phyloP scores from a whole-genome alignment of 208 protist species.

The Leishmania martiniquensis region DNA sequence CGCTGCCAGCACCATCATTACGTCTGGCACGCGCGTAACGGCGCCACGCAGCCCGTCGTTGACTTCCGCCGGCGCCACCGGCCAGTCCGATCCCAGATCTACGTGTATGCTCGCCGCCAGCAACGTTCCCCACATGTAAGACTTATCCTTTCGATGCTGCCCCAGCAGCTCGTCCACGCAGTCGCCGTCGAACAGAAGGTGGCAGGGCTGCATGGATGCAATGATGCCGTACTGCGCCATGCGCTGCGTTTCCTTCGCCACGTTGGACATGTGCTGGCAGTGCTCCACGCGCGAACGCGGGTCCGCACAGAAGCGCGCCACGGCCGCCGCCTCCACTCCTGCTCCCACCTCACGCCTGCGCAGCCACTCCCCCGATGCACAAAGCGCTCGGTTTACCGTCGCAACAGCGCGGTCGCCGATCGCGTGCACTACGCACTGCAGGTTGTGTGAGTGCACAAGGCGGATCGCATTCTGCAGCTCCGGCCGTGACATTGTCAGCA shows the following conservation, averaged over 20 bases:
- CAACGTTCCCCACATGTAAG: conserved; percentile 61
- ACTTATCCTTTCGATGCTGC: conserved; percentile 35
- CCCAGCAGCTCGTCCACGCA: conserved; percentile 56
- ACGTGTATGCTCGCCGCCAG: conserved; percentile 38
- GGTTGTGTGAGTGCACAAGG: conserved; percentile 26
- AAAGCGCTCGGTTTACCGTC: conserved; percentile 52
- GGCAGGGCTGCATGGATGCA: conserved; percentile 78
- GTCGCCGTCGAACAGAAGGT: conserved; percentile 62
- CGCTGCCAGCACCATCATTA: conserved; percentile 51
- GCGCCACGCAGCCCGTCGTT: conserved; percentile 57
- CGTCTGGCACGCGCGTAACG: conserved; percentile 59
- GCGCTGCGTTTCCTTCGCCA: conserved; percentile 43
- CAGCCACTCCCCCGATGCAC: conserved; percentile 32
- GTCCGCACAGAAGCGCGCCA: conserved; percentile 30
- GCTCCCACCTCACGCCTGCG: conserved; percentile 1
- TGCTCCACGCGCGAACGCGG: conserved; percentile 71
- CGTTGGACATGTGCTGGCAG: conserved; percentile 57
- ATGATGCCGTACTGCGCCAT: conserved; percentile 56
- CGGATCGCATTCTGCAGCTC: conserved; percentile 37
- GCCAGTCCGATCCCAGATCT: conserved; percentile 67
- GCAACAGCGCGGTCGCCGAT: conserved; percentile 67
- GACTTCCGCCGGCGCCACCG: conserved; percentile 54
- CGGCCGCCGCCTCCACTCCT: conserved; percentile 6
- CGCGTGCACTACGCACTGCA: conserved; percentile 64
- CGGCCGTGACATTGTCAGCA: conserved; percentile 41